Evolutionary conservation across 257 asterid genomes (phyloP).

Genomic region (Buddleja alternifolia): DNA sequence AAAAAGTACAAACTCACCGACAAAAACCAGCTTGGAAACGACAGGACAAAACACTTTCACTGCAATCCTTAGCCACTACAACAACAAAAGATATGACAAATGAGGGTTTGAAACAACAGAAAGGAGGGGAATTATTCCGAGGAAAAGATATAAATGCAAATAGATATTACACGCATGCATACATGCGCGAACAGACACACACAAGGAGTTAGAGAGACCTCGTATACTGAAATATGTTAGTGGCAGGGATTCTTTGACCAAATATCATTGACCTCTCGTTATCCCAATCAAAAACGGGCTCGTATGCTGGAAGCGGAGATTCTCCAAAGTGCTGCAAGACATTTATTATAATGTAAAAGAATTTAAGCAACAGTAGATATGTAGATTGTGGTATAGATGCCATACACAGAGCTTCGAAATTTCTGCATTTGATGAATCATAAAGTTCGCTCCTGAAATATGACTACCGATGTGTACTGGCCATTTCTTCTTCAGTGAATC

Average conservation of each 20-base stretch:
- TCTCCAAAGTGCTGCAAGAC: slow-evolving; percentile 95
- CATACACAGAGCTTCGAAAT: slow-evolving; percentile 52
- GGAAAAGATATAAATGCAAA: slow-evolving; percentile 13
- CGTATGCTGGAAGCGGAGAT: slow-evolving; percentile 94
- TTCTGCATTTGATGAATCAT: slow-evolving; percentile 53
- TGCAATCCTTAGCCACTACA: slow-evolving; percentile 92
- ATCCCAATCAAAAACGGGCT: slow-evolving; percentile 98
- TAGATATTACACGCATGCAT: slow-evolving; percentile 18
- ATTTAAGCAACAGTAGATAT: slow-evolving; percentile 2
- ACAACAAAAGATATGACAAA: slow-evolving; percentile 33
- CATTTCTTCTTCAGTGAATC: slow-evolving; percentile 72
- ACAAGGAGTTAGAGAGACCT: slow-evolving; percentile 55
- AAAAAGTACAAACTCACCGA: slow-evolving; percentile 85
- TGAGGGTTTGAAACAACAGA: slow-evolving; percentile 16
- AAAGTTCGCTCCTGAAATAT: slow-evolving; percentile 51
- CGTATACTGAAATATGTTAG: slow-evolving; percentile 76
- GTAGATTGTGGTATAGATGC: slow-evolving; percentile 19
- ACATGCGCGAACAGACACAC: background rate
- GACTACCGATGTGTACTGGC: slow-evolving; percentile 85
- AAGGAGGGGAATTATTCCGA: slow-evolving; percentile 18
- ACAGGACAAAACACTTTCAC: slow-evolving; percentile 88
- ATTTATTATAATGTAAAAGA: slow-evolving; percentile 24
- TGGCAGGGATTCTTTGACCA: slow-evolving; percentile 92
- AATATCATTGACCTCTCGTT: slow-evolving; percentile 87
- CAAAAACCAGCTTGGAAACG: slow-evolving; percentile 95